A percentile compares a stretch with the other conserved stretches of the same genome.
These are phyloP conservation scores for Zychaea mexicana DNA, from an alignment of 371 early-diverging fungal species.

Conservation along the genomic window DNA sequence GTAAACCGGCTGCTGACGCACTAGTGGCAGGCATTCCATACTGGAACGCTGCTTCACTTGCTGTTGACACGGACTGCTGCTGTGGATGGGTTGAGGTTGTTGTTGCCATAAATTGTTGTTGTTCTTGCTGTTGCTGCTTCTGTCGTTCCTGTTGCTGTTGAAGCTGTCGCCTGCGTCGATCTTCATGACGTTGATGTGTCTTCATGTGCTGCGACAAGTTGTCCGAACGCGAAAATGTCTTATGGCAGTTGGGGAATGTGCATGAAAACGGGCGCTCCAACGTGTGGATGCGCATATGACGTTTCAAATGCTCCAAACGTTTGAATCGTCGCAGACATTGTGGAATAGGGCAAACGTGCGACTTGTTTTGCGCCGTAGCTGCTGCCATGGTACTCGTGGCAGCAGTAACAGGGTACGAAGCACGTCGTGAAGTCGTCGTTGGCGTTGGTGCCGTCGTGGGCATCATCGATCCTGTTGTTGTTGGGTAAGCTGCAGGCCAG, in stretches of 20 bases:
- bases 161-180: conserved; percentile 30
- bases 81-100: too few species aligned
- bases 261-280: conserved; percentile 79
- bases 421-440: background rate
- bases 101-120: background rate
- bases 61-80: conserved; percentile 1
- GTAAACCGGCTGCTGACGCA: background rate
- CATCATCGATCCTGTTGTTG: too few species aligned
- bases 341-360: conserved; percentile 53
- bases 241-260: conserved; percentile 68
- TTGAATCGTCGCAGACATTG: conserved; percentile 70
- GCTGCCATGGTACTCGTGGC: conserved; percentile 1
- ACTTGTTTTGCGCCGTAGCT: conserved; percentile 21
- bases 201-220: conserved; percentile 68
- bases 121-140: conserved; percentile 21
- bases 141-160: conserved; percentile 28
- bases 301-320: conserved; percentile 85
- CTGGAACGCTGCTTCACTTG: background rate
- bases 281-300: conserved; percentile 90
- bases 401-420: background rate
- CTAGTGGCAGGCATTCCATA: background rate
- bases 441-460: background rate
- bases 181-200: conserved; percentile 55
- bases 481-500: too few species aligned
- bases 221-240: conserved; percentile 82